phyloP scores from a whole-genome alignment of 805 yeast genomes.

The Komagataella ulmi region DNA sequence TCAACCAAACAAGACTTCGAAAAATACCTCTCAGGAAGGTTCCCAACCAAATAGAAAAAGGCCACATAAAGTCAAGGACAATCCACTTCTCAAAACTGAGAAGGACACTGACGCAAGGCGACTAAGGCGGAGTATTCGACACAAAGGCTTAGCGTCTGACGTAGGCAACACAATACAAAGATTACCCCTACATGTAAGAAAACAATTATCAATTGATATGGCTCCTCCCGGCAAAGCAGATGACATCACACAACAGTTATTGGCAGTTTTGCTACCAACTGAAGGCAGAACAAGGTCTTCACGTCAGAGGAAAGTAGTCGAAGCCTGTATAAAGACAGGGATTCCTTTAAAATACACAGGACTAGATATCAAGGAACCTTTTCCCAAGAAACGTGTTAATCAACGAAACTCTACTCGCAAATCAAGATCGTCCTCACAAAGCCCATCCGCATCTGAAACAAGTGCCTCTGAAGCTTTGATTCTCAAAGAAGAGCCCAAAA shows the following conservation, averaged over 20 bases:
- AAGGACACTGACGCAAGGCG: background rate
- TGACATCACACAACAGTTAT: slow-evolving; percentile 1
- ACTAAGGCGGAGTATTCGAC: background rate
- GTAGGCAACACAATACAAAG: background rate
- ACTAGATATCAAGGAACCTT: background rate
- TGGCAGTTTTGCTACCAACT: background rate
- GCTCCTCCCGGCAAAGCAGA: slow-evolving; percentile 8
- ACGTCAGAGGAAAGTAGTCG: background rate
- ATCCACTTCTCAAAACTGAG: background rate
- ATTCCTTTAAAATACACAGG: background rate
- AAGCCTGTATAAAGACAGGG: background rate
- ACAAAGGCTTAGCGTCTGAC: background rate
- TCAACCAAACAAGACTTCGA: background rate
- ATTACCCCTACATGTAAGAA: background rate
- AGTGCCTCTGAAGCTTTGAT: background rate
- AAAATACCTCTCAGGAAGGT: background rate
- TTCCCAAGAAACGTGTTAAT: background rate
- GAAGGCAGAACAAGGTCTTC: background rate
- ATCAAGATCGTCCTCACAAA: background rate
- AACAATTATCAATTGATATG: slow-evolving; percentile 7
- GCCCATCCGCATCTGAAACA: background rate
- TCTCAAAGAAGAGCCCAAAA: background rate
- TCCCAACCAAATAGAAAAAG: background rate
- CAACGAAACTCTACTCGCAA: background rate
- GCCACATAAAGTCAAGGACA: background rate